These are phyloP conservation scores for Udeniomyces megalosporus DNA, from an alignment of 768 basidiomycete genomes.

Conservation along the genomic window DNA sequence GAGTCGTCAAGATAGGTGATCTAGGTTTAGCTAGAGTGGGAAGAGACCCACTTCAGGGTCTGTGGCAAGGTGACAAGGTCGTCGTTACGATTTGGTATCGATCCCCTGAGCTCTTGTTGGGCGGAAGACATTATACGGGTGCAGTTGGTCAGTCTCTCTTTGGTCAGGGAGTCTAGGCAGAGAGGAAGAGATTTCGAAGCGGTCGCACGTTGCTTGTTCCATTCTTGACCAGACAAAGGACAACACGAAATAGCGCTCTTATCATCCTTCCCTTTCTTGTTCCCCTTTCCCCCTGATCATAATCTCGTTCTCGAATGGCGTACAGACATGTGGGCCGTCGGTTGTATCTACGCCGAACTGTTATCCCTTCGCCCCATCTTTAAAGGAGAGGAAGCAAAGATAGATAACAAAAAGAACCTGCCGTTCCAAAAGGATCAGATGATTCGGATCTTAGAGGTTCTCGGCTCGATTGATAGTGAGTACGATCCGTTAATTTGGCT, in stretches of 20 bases:
- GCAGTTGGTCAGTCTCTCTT: slow-evolving; percentile 40
- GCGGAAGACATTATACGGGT: slow-evolving; percentile 93
- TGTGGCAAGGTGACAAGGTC: slow-evolving; percentile 90
- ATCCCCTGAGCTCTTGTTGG: slow-evolving; percentile 85
- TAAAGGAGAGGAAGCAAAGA: slow-evolving; percentile 96
- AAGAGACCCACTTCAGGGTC: slow-evolving; percentile 74
- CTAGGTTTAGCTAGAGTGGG: slow-evolving; percentile 82
- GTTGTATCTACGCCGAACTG: slow-evolving; percentile 92
- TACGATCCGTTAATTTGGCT: too few relatives aligned
- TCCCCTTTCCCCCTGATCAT: too few relatives aligned
- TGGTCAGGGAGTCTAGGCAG: too few relatives aligned
- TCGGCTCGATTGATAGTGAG: slow-evolving; percentile 71
- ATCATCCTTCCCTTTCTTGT: too few relatives aligned
- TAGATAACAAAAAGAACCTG: slow-evolving; percentile 88
- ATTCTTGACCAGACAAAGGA: too few relatives aligned
- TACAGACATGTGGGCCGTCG: slow-evolving; percentile 88
- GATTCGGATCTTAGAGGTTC: slow-evolving; percentile 84
- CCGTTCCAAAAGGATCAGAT: slow-evolving; percentile 95
- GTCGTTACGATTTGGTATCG: slow-evolving; percentile 99
- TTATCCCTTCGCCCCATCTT: slow-evolving; percentile 89
- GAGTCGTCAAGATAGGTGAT: slow-evolving; percentile 96
- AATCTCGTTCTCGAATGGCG: neutral
- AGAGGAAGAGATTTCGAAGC: too few relatives aligned
- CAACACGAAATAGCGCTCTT: neutral
- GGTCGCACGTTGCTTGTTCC: too few relatives aligned